These are phyloP conservation scores for Rhododendron mucronatum DNA, from an alignment of 148 eudicot species.

Conservation along the genomic window DNA sequence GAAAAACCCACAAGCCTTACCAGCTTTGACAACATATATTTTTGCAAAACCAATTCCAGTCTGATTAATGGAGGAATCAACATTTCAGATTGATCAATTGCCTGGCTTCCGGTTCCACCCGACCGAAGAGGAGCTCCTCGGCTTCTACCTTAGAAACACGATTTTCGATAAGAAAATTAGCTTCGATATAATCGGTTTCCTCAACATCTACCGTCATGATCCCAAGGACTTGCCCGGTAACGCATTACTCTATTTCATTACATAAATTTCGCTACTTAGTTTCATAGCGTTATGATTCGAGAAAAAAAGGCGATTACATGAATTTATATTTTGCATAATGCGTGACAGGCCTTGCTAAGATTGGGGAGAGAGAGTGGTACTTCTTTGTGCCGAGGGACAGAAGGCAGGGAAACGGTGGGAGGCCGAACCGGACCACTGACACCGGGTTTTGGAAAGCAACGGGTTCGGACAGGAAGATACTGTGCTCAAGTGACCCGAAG, in stretches of 20 bases:
- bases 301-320: background rate
- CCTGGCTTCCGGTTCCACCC: constrained; percentile 94
- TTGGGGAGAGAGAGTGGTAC: constrained; percentile 91
- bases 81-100: constrained; percentile 29
- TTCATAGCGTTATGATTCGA: background rate
- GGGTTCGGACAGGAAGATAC: constrained; percentile 72
- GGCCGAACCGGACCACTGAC: constrained; percentile 80
- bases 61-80: constrained; percentile 35
- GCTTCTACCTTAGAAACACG: constrained; percentile 59
- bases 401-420: constrained; percentile 63
- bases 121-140: constrained; percentile 79
- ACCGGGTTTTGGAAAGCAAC: constrained; percentile 96
- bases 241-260: background rate
- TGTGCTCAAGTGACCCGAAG: constrained; percentile 47
- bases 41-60: background rate
- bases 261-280: background rate
- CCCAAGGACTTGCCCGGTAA: constrained; percentile 85
- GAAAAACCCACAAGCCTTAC: background rate
- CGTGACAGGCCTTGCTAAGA: constrained; percentile 58
- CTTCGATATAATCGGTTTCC: constrained; percentile 45
- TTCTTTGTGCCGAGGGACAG: constrained; percentile 84
- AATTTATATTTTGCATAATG: background rate
- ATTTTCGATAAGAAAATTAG: constrained; percentile 37
- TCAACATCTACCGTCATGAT: constrained; percentile 64
- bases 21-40: background rate